A percentile compares a stretch with the other conserved stretches of the same genome.
Conservation (phyloP, 768 basidiomycete species). For the Glaciozyma martinii region DNA sequence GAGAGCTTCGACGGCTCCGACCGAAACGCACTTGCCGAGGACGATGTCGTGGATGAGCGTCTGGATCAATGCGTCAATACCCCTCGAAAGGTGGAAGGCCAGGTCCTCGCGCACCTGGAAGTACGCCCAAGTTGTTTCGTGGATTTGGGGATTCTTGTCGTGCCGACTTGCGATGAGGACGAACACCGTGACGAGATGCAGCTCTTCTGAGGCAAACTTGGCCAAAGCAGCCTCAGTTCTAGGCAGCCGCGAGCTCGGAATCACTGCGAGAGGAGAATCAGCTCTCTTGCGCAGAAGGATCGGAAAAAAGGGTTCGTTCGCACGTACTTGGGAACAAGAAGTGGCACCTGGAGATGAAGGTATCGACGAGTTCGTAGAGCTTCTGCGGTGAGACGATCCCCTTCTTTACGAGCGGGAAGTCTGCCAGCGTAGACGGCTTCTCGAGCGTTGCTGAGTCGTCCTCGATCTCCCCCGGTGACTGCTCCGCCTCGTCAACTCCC, state of each 20-base stretch:
- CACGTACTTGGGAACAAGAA: slow-evolving; percentile 28
- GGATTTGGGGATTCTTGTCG: slow-evolving; percentile 9
- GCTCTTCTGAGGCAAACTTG: slow-evolving; percentile 24
- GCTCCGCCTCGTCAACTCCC: too few relatives aligned
- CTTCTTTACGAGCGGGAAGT: slow-evolving; percentile 23
- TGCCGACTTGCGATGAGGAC: slow-evolving; percentile 23
- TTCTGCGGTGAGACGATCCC: slow-evolving; percentile 8
- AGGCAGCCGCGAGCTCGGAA: slow-evolving; percentile 22
- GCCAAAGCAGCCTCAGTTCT: slow-evolving; percentile 20
- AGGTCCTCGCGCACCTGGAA: not conserved
- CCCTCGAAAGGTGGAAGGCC: not conserved
- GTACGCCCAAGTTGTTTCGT: slow-evolving; percentile 23
- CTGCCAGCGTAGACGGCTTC: not conserved
- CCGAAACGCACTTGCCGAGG: slow-evolving; percentile 24
- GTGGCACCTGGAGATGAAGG: slow-evolving; percentile 26
- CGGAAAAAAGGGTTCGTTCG: not conserved
- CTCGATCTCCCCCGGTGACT: not conserved
- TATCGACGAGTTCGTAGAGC: slow-evolving; percentile 24
- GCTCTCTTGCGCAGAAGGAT: not conserved
- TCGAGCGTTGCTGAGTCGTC: not conserved
- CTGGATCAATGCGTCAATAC: not conserved
- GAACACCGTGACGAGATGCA: slow-evolving; percentile 27
- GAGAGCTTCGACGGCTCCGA: slow-evolving; percentile 32
- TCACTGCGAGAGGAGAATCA: slow-evolving; percentile 2
- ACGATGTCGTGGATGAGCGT: slow-evolving; percentile 23